Percentiles rank a stretch among this genome's conserved stretches.
Evolutionary conservation across 148 eudicot genomes (phyloP).

Genomic region (Amaranthus cruentus): DNA sequence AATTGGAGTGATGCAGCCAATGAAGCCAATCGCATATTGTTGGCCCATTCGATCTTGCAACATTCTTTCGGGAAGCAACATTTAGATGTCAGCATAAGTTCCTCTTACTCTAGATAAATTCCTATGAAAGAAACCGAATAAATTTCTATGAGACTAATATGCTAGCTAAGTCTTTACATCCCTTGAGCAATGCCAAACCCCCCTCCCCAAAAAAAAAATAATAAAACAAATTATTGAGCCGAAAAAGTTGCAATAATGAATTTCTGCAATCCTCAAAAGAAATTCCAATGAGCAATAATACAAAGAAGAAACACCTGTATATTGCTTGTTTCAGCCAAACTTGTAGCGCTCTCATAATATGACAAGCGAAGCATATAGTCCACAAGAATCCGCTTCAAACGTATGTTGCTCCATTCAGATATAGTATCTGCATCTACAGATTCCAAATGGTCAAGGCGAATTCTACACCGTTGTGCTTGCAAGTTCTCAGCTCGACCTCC

Average conservation of each 20-base stretch:
- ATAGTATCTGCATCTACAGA: slow-evolving; percentile 65
- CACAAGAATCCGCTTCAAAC: slow-evolving; percentile 84
- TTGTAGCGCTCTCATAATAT: slow-evolving; percentile 75
- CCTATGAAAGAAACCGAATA: too few species aligned
- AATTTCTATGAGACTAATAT: too few species aligned
- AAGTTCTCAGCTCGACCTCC: slow-evolving; percentile 66
- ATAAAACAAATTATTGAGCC: too few species aligned
- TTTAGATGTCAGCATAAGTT: too few species aligned
- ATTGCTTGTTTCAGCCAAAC: slow-evolving; percentile 68
- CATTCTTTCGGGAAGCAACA: too few species aligned
- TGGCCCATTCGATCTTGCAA: too few species aligned
- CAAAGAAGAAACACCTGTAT: slow-evolving; percentile 49
- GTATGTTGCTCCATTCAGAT: slow-evolving; percentile 61
- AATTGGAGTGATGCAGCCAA: too few species aligned
- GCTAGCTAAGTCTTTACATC: too few species aligned
- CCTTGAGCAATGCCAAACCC: too few species aligned
- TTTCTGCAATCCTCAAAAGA: not conserved
- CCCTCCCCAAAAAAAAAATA: too few species aligned
- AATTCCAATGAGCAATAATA: slow-evolving; percentile 2
- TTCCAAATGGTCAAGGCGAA: slow-evolving; percentile 78
- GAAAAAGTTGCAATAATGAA: not conserved
- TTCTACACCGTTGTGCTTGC: slow-evolving; percentile 82
- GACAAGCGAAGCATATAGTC: slow-evolving; percentile 99
- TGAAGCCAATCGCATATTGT: too few species aligned
- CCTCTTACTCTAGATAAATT: too few species aligned